These are phyloP conservation scores for Penicillium sp. DNA, from an alignment of 2,329 filamentous ascomycete genomes.

Conservation along the genomic window DNA sequence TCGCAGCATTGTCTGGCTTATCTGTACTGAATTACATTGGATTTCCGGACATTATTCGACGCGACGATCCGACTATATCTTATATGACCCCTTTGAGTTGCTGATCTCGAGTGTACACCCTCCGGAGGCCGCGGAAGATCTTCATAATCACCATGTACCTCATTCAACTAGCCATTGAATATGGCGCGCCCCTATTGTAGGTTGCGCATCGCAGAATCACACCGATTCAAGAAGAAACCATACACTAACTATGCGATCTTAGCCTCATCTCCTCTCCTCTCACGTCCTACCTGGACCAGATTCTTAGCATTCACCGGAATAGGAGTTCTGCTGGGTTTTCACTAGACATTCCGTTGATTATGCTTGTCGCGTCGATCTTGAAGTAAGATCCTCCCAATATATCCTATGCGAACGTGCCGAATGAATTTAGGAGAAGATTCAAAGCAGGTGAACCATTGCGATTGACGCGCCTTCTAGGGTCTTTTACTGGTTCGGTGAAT, in stretches of 20 bases:
- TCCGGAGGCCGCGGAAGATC: constrained; percentile 15
- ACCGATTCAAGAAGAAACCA: neutral
- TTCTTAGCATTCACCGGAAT: constrained; percentile 64
- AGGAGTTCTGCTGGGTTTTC: constrained; percentile 66
- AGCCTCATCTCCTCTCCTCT: constrained; percentile 65
- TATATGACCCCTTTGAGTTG: neutral
- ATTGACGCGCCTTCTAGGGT: constrained; percentile 47
- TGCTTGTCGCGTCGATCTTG: constrained; percentile 66
- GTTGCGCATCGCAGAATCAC: constrained; percentile 17
- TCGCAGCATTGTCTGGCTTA: neutral
- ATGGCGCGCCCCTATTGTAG: constrained; percentile 55
- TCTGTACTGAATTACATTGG: neutral
- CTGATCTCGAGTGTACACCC: constrained; percentile 12
- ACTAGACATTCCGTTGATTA: constrained; percentile 68
- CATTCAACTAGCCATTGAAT: constrained; percentile 47
- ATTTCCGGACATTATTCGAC: neutral
- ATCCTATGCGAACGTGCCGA: neutral
- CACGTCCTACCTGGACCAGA: constrained; percentile 69
- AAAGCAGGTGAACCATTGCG: neutral
- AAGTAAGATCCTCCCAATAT: constrained; percentile 50
- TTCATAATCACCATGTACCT: constrained; percentile 42
- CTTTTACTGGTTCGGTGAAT: constrained; percentile 68
- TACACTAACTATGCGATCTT: constrained; percentile 13
- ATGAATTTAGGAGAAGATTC: neutral
- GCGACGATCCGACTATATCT: neutral